phyloP scores from a whole-genome alignment of 371 early-diverging fungal species.

The Mortierella sp. region DNA sequence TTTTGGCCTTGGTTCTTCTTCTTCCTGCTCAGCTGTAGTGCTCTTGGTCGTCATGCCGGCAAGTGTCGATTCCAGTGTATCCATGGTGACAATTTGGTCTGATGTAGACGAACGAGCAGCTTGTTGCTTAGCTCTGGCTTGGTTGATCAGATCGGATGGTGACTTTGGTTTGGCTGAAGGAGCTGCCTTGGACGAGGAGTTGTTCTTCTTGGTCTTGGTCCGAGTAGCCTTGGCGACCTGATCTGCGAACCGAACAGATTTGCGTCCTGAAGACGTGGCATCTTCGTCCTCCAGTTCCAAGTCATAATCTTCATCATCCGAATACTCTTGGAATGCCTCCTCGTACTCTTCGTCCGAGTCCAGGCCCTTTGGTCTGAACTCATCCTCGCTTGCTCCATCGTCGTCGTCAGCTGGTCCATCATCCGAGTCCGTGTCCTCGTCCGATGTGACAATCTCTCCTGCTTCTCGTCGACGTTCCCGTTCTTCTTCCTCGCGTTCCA shows the following conservation, averaged over 20 bases:
- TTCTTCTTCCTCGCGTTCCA: conserved; percentile 64
- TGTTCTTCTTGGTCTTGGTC: neutral
- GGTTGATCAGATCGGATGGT: conserved; percentile 36
- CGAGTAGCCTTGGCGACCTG: conserved; percentile 25
- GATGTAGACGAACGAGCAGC: conserved; percentile 15
- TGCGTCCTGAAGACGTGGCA: neutral
- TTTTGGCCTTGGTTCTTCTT: neutral
- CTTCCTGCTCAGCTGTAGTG: conserved; percentile 1
- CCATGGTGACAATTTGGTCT: conserved; percentile 36
- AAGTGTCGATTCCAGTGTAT: conserved; percentile 35
- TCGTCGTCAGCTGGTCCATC: conserved; percentile 49
- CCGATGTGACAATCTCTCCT: conserved; percentile 66
- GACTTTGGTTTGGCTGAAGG: conserved; percentile 32
- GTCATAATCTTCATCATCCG: conserved; percentile 39
- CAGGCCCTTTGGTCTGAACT: conserved; percentile 37
- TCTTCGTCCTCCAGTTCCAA: conserved; percentile 5
- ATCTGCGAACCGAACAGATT: conserved; percentile 44
- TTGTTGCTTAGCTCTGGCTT: conserved; percentile 33
- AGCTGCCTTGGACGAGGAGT: neutral
- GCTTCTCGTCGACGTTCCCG: conserved; percentile 62
- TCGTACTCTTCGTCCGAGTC: conserved; percentile 53
- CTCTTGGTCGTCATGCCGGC: conserved; percentile 14
- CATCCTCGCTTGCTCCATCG: conserved; percentile 44
- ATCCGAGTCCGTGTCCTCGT: conserved; percentile 61
- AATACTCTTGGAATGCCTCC: conserved; percentile 44